These are phyloP conservation scores for Coprinopsis sp. DNA, from an alignment of 768 basidiomycete genomes.

Conservation along the genomic window DNA sequence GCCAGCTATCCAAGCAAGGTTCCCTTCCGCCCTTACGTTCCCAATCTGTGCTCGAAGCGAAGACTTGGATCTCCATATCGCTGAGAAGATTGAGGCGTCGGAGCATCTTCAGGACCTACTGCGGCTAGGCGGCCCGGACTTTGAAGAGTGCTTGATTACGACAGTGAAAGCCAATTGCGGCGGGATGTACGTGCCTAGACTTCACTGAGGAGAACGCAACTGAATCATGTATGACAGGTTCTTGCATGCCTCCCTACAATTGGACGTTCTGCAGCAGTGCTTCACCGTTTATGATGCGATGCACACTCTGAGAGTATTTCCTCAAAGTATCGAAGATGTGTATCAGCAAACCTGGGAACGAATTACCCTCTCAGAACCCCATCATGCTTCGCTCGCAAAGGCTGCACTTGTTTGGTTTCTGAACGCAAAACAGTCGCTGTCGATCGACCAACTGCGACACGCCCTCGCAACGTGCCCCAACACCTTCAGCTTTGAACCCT, in stretches of 20 bases:
- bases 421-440: not conserved
- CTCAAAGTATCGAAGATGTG: not conserved
- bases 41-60: no score
- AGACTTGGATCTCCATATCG: no score
- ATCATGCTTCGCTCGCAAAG: not conserved
- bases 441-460: not conserved
- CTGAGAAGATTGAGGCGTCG: no score
- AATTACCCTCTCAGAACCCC: not conserved
- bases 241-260: not conserved
- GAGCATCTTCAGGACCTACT: no score
- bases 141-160: no score
- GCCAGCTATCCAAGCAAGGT: no score
- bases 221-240: not conserved
- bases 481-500: not conserved
- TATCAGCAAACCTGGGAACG: not conserved
- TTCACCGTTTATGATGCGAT: not conserved
- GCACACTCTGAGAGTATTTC: not conserved
- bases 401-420: not conserved
- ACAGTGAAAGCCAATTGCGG: not conserved
- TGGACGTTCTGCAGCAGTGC: not conserved
- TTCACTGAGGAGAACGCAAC: no score
- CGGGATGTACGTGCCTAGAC: not conserved
- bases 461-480: not conserved
- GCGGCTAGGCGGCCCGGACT: no score
- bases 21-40: no score